These are phyloP conservation scores for Fusarium sp. DNA, from an alignment of 2,329 filamentous ascomycete species.

Conservation along the genomic window DNA sequence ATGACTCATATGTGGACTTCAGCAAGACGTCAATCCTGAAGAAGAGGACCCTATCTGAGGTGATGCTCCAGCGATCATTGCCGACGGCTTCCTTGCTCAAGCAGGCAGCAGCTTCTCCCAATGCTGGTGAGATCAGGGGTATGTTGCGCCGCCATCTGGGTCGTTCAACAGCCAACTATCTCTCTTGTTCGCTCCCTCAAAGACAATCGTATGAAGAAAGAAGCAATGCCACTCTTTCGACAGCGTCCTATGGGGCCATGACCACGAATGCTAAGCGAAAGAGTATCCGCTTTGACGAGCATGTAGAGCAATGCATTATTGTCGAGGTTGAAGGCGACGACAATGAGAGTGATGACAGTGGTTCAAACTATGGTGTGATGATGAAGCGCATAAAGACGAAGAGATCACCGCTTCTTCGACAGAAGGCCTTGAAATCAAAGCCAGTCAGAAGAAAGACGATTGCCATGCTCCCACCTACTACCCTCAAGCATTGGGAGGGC, in stretches of 20 bases:
- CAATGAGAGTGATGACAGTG: constrained; percentile 67
- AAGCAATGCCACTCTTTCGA: constrained; percentile 69
- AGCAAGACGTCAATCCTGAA: constrained; percentile 91
- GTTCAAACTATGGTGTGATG: constrained; percentile 81
- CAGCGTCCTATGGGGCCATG: constrained; percentile 71
- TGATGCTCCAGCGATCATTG: constrained; percentile 88
- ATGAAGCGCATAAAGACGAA: constrained; percentile 73
- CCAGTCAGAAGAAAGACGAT: constrained; percentile 81
- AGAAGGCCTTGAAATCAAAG: constrained; percentile 49
- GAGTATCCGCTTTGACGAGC: constrained; percentile 96
- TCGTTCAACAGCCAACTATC: constrained; percentile 73
- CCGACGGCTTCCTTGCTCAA: constrained; percentile 89
- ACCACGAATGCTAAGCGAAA: constrained; percentile 72
- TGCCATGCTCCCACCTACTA: constrained; percentile 85
- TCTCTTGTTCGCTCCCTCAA: constrained; percentile 69
- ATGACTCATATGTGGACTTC: constrained; percentile 68
- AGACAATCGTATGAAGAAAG: constrained; percentile 67
- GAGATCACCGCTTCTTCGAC: constrained; percentile 59
- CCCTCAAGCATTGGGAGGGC: constrained; percentile 81
- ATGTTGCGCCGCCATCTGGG: constrained; percentile 63
- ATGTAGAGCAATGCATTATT: constrained; percentile 94
- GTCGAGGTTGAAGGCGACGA: constrained; percentile 84
- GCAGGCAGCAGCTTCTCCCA: constrained; percentile 84
- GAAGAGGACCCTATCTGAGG: constrained; percentile 85
- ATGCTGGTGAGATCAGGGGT: constrained; percentile 74